Base-by-base conservation (phyloP, 495 filamentous ascomycete species). In the Bacidia gigantensis region DNA sequence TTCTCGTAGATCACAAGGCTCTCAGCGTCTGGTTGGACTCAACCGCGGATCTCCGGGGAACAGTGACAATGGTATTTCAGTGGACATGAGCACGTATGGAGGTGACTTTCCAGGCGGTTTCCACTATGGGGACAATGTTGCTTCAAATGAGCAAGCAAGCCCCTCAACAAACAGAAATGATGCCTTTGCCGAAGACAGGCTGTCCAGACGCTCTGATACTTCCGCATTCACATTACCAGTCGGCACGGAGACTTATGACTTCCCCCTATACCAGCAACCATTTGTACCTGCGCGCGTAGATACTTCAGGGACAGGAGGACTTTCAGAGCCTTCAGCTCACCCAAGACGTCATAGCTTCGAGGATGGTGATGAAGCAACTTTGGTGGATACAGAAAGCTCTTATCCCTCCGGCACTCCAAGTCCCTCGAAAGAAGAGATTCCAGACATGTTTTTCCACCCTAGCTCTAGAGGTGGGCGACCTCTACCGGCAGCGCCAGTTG, bases 401-500 rank as follows among this genome's bases (percentile, higher is more conserved):
- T 57, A 72, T 55, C 60, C 72, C 56, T 66, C 81, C 60, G 69
- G 71, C 64, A 57, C 81, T 39, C 72, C 76, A 45, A 73, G 70
- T 47, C 72, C 72, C 26, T 62, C 72, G 20, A 62, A 77, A 47
- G 84, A 84, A 40, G 83, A 82, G 45, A 83, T 84, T 51, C 84
- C 81, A 17, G 93, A 96, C 57, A 79, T 97, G 64, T 98, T 97
- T 62, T 98, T 87, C 64, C 89, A 95, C 62, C 92, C 89, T 5
- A 84, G 84, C 2, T 78, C 87, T 61, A 72, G 66, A 43, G 53
- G 58, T 5, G 75, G 66, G 43, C 76, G 86, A 29, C 89, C 88
- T 9, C 69, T 94, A 39, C 89, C 89, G 14, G 83, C 87, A n/a
- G 78, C 87, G 7, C 87, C 89, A 11, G 73, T 78, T 21, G 70